Evolutionary conservation across 176 grass and related monocot genomes (phyloP).

Genomic region (Phragmites australis): DNA sequence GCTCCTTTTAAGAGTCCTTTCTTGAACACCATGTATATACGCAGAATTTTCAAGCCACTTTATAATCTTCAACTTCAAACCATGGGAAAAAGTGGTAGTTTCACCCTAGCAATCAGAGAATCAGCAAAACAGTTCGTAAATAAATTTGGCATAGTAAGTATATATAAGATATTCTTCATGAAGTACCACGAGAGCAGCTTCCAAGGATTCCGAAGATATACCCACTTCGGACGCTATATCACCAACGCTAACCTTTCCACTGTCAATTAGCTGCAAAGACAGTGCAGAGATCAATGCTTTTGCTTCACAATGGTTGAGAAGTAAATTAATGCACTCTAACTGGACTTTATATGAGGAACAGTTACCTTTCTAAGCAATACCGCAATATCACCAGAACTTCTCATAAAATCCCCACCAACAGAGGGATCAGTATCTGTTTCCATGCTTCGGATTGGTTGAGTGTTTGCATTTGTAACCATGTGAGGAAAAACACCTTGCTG

Average conservation of each 20-base stretch:
- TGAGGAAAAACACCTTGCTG: slow-evolving; percentile 43
- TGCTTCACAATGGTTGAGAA: not conserved
- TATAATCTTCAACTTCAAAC: slow-evolving; percentile 91
- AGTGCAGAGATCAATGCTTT: slow-evolving; percentile 25
- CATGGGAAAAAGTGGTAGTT: slow-evolving; percentile 93
- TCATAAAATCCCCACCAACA: slow-evolving; percentile 41
- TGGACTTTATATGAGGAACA: slow-evolving; percentile 18
- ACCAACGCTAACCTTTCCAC: slow-evolving; percentile 64
- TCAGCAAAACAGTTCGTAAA: slow-evolving; percentile 41
- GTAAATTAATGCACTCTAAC: slow-evolving; percentile 7
- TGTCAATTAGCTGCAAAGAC: slow-evolving; percentile 78
- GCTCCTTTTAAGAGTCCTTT: slow-evolving; percentile 37
- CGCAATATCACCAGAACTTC: slow-evolving; percentile 67
- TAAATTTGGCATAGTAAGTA: slow-evolving; percentile 38
- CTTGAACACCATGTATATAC: slow-evolving; percentile 45
- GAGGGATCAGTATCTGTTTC: slow-evolving; percentile 43
- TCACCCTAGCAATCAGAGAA: slow-evolving; percentile 72
- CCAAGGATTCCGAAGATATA: slow-evolving; percentile 87
- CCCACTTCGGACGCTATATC: slow-evolving; percentile 94
- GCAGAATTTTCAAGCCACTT: slow-evolving; percentile 82
- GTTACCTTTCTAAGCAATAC: slow-evolving; percentile 78
- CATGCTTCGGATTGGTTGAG: slow-evolving; percentile 37
- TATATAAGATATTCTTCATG: slow-evolving; percentile 7
- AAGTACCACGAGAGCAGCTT: slow-evolving; percentile 92
- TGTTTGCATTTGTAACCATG: slow-evolving; percentile 42